Evolutionary conservation across 1,284 basidiomycete species (phyloP).

Genomic region (Marasmius oreades): DNA sequence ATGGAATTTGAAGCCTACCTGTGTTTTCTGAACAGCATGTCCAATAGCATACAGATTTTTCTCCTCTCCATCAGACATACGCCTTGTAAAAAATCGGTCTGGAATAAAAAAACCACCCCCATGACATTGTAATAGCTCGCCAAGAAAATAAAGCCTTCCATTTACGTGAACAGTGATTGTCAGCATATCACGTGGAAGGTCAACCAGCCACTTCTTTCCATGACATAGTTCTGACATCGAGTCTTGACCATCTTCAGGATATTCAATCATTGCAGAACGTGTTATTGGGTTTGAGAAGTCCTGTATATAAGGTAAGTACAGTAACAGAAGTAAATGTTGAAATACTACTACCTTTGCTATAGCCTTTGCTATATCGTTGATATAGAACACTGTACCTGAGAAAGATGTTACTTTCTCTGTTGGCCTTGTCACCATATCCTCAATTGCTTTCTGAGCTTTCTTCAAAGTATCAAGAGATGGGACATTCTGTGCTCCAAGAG

Average conservation of each 20-base stretch:
- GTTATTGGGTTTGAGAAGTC: not conserved
- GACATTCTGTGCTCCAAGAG: too few species aligned
- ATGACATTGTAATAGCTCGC: not conserved
- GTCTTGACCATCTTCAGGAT: not conserved
- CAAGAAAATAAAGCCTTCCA: not conserved
- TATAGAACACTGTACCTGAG: slow-evolving; percentile 22
- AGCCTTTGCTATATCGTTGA: slow-evolving; percentile 16
- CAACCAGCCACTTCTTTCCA: not conserved
- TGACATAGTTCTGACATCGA: not conserved
- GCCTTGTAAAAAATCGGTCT: not conserved
- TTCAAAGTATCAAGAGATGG: slow-evolving; percentile 18
- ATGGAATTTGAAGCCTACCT: not conserved
- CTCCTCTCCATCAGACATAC: not conserved
- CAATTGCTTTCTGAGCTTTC: slow-evolving; percentile 2
- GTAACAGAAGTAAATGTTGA: not conserved
- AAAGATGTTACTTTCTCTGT: slow-evolving; percentile 16
- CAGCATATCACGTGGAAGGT: not conserved
- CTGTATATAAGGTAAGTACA: not conserved
- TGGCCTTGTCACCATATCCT: slow-evolving; percentile 17
- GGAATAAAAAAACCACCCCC: not conserved
- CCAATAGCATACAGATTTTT: not conserved
- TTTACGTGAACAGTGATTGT: not conserved
- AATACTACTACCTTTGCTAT: slow-evolving; percentile 19
- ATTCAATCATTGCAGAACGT: too few species aligned
- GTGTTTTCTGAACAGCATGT: not conserved